Evolutionary conservation across 1,284 basidiomycete genomes (phyloP).

Genomic region (Austroboletus rostrupii): DNA sequence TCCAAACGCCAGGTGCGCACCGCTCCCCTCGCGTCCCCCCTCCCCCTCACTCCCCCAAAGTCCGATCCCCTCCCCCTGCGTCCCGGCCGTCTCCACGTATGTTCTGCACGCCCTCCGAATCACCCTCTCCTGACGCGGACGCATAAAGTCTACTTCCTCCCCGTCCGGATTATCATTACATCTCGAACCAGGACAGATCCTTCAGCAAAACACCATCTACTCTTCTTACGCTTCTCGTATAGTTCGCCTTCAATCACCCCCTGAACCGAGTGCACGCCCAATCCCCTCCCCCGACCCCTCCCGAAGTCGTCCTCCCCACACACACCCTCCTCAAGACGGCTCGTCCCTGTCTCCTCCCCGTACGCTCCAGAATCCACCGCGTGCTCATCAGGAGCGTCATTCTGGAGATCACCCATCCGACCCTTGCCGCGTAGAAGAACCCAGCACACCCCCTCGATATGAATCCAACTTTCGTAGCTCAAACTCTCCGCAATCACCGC

Average conservation of each 20-base stretch:
- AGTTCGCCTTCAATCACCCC: constrained; percentile 1
- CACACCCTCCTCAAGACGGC: not conserved
- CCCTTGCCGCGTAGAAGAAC: constrained; percentile 10
- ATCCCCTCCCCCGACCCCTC: constrained; percentile 5
- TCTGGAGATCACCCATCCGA: constrained; percentile 6
- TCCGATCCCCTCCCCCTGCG: constrained; percentile 3
- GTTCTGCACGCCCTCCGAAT: constrained; percentile 2
- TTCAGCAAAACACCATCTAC: constrained; percentile 32
- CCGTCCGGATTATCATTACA: constrained; percentile 36
- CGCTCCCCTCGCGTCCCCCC: not conserved
- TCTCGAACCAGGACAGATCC: constrained; percentile 51
- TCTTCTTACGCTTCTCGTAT: constrained; percentile 3
- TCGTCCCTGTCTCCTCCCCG: not conserved
- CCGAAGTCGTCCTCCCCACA: constrained; percentile 10
- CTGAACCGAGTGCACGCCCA: constrained; percentile 3
- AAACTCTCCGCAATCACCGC: constrained; percentile 8
- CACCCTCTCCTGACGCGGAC: constrained; percentile 11
- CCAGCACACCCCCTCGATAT: constrained; percentile 21
- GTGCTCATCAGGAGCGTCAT: constrained; percentile 12
- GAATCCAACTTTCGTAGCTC: constrained; percentile 15
- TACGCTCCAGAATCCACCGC: constrained; percentile 3
- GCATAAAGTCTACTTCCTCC: constrained; percentile 9
- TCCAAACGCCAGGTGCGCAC: constrained; percentile 21
- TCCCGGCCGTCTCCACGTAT: constrained; percentile 16
- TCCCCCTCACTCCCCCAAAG: constrained; percentile 9